Base-by-base conservation (phyloP, 2,329 filamentous ascomycete genomes). In the Diplodia mutila region DNA sequence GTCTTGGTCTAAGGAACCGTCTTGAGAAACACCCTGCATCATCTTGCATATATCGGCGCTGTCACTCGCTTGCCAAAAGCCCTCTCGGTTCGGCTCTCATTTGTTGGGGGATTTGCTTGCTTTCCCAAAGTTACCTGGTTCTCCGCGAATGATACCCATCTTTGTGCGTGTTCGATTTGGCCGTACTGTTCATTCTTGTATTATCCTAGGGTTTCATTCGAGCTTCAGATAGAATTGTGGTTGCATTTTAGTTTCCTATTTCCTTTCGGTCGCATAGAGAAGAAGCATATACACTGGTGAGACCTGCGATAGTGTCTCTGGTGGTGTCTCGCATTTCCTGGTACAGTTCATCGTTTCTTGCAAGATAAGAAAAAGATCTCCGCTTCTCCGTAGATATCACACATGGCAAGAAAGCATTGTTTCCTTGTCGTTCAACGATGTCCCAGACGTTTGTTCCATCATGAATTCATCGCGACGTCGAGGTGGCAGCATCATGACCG, bases 1-100 rank as follows among this genome's bases (percentile, higher is more conserved):
- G 78, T 80, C 23, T 74, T 80, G 49, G 76, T 79, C 5, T 80
- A 73, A 42, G 27, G 21, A 0, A 16, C 29, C 25, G 6, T 18
- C 25, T 18, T 23, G 12, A 32, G 29, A 25, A 42, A 23, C n/a
- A 42, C 34, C 18, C 46, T 49, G 51, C 61, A 52, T 53, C 59
- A 51, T 32, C 42, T 63, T 63, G 55, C 55, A 61, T 61, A 29
- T 46, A n/a, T 27, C 42, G 39, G 25, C 25, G 57, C 42, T n/a
- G 46, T 63, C 59, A 63, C 59, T 63, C 59, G 42, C 34, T 51
- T 25, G 29, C 8, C 39, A 32, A 23, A 11, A 48, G 2, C 14
- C 48, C 29, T 21, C n/a, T 29, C n/a, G 23, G 48, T 11, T 46
- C 49, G 48, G 32, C 23, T 54, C 21, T 18, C 49, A 46, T 53